phyloP scores from a whole-genome alignment of 306 rosid genomes.

The Ceratonia siliqua region DNA sequence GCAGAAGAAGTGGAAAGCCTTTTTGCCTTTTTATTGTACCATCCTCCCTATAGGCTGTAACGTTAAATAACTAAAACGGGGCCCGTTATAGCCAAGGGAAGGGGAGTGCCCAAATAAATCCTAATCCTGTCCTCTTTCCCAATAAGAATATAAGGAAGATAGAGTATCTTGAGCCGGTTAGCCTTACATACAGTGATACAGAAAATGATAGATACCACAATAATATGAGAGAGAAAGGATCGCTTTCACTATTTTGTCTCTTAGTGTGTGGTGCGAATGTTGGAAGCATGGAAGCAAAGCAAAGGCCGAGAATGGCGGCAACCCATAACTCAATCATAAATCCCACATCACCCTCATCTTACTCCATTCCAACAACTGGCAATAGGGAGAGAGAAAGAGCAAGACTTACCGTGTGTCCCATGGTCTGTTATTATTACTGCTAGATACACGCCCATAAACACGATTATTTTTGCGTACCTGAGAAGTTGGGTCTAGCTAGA shows the following conservation, averaged over 20 bases:
- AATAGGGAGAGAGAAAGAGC: background rate
- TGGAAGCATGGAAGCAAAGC: constrained; percentile 87
- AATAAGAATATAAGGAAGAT: background rate
- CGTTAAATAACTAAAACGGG: constrained; percentile 31
- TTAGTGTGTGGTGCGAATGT: constrained; percentile 79
- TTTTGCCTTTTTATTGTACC: background rate
- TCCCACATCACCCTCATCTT: constrained; percentile 38
- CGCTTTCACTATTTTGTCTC: constrained; percentile 48
- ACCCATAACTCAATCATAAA: constrained; percentile 55
- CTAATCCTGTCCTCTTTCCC: background rate
- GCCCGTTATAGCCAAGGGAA: constrained; percentile 9
- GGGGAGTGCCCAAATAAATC: constrained; percentile 1
- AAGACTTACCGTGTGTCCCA: background rate
- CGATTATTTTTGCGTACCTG: constrained; percentile 18
- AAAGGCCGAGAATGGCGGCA: constrained; percentile 79
- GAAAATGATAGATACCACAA: constrained; percentile 53
- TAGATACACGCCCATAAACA: constrained; percentile 11
- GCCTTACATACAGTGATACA: constrained; percentile 30
- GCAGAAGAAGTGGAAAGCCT: background rate
- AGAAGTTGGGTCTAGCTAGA: constrained; percentile 14
- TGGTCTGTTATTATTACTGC: background rate
- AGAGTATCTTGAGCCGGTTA: constrained; percentile 34
- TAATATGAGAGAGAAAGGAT: constrained; percentile 41
- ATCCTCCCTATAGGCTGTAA: background rate
- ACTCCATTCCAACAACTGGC: constrained; percentile 36